Percentiles rank a stretch among this genome's conserved stretches.
Conservation (phyloP, 1,284 basidiomycete species). For the Coniferiporia sulphurascens region DNA sequence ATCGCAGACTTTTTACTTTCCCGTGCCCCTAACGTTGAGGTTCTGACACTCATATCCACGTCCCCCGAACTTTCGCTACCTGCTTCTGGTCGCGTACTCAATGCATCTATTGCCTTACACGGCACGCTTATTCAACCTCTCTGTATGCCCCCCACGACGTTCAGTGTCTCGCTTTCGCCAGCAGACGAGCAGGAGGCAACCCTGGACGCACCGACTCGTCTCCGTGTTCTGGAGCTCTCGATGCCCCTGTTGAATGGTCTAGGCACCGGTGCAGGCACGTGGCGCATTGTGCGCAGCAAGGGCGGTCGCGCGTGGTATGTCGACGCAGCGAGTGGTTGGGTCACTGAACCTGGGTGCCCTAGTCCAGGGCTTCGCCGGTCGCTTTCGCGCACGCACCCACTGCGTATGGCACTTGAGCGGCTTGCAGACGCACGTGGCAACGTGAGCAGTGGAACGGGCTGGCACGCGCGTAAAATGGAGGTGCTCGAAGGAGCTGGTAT, state of each 20-base stretch:
- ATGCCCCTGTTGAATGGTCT: conserved; percentile 68
- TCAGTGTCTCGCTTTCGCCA: conserved; percentile 32
- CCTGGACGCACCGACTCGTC: conserved; percentile 52
- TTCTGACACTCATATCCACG: conserved; percentile 80
- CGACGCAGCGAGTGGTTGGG: conserved; percentile 82
- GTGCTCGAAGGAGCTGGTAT: conserved; percentile 86
- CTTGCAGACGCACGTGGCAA: conserved; percentile 84
- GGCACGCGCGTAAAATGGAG: conserved; percentile 98
- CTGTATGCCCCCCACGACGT: conserved; percentile 73
- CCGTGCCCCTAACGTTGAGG: conserved; percentile 77
- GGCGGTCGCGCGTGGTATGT: conserved; percentile 96
- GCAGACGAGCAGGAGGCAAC: conserved; percentile 29
- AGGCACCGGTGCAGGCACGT: conserved; percentile 73
- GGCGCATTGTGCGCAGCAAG: conserved; percentile 87
- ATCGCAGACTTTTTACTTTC: conserved; percentile 67
- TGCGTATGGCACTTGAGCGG: conserved; percentile 62
- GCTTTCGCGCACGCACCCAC: conserved; percentile 57
- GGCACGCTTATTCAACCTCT: conserved; percentile 72
- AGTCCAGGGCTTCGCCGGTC: conserved; percentile 49
- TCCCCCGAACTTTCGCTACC: conserved; percentile 68
- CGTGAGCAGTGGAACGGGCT: conserved; percentile 86
- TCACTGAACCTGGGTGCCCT: conserved; percentile 28
- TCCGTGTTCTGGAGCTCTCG: conserved; percentile 87
- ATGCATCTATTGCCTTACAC: conserved; percentile 61
- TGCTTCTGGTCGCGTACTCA: conserved; percentile 30